A percentile compares a stretch with the other conserved stretches of the same genome.
These are phyloP conservation scores for Withania somnifera DNA, from an alignment of 305 asterid species.

Conservation along the genomic window DNA sequence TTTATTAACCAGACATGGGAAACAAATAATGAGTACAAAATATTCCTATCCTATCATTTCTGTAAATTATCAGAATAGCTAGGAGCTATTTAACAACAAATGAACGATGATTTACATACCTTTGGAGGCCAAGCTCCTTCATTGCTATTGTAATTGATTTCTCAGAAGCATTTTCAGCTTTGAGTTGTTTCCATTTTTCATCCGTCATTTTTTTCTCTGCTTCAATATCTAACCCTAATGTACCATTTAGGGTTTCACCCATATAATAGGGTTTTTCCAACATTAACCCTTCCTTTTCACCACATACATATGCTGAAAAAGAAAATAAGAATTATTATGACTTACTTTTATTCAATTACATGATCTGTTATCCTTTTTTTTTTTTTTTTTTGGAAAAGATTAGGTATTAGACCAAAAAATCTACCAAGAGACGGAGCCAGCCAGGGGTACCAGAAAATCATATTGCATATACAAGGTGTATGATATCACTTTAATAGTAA, in stretches of 20 bases:
- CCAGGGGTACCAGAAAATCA: neutral
- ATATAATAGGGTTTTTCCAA: slow-evolving; percentile 36
- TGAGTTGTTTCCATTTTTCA: slow-evolving; percentile 34
- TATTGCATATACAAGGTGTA: neutral
- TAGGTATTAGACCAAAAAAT: too few relatives aligned
- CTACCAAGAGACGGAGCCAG: neutral
- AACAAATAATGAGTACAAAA: too few relatives aligned
- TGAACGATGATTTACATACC: slow-evolving; percentile 20
- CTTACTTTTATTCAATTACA: neutral
- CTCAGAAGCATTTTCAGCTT: slow-evolving; percentile 23
- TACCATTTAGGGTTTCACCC: slow-evolving; percentile 64
- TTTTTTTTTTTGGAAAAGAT: neutral
- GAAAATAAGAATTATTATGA: neutral
- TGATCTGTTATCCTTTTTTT: neutral
- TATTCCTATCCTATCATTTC: too few relatives aligned
- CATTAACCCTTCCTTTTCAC: slow-evolving; percentile 57
- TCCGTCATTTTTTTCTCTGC: slow-evolving; percentile 36
- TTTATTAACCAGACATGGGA: too few relatives aligned
- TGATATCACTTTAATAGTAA: too few relatives aligned
- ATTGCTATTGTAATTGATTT: slow-evolving; percentile 31
- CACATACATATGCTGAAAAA: slow-evolving; percentile 54
- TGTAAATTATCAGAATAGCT: neutral
- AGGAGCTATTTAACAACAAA: neutral
- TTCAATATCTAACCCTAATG: slow-evolving; percentile 45
- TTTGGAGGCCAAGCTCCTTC: slow-evolving; percentile 69